Conservation (phyloP, 2,329 filamentous ascomycete genomes). For the Canariomyces notabilis region DNA sequence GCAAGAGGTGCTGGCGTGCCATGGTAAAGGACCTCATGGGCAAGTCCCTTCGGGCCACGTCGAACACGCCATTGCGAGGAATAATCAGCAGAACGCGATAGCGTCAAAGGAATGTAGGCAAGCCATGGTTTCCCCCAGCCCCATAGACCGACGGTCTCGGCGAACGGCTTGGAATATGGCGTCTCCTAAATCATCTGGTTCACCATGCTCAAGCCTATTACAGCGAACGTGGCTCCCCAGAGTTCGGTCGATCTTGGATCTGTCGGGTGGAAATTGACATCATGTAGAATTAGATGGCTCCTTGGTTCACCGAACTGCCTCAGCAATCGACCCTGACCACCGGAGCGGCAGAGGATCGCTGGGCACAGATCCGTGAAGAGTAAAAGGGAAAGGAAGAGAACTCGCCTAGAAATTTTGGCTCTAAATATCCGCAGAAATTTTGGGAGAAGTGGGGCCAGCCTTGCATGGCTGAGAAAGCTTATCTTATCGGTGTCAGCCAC, state of each 20-base stretch:
- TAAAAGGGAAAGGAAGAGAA: conserved; percentile 33
- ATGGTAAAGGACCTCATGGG: too few species aligned
- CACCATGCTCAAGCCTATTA: conserved; percentile 64
- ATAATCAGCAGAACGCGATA: neutral
- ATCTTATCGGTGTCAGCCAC: conserved; percentile 19
- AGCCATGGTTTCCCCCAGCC: conserved; percentile 86
- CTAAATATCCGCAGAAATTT: conserved; percentile 27
- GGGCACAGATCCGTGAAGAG: conserved; percentile 76
- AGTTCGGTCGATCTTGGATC: conserved; percentile 74
- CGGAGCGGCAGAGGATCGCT: conserved; percentile 61
- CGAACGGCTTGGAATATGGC: conserved; percentile 89
- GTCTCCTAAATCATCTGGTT: conserved; percentile 51
- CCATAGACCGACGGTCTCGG: conserved; percentile 87
- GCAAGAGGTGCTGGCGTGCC: too few species aligned
- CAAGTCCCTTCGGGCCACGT: too few species aligned
- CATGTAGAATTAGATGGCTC: conserved; percentile 68
- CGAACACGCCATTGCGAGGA: too few species aligned
- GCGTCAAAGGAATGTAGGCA: conserved; percentile 53
- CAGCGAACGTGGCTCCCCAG: conserved; percentile 62
- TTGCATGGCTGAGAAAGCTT: conserved; percentile 4
- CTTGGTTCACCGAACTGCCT: conserved; percentile 79
- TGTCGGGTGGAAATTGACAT: conserved; percentile 94
- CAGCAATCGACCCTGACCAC: conserved; percentile 69
- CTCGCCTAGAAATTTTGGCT: conserved; percentile 5
- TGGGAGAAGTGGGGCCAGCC: conserved; percentile 24